Percentiles rank a stretch among this genome's conserved stretches.
Evolutionary conservation across 129 eudicot genomes (phyloP).

Genomic region (Deinandra increscens): DNA sequence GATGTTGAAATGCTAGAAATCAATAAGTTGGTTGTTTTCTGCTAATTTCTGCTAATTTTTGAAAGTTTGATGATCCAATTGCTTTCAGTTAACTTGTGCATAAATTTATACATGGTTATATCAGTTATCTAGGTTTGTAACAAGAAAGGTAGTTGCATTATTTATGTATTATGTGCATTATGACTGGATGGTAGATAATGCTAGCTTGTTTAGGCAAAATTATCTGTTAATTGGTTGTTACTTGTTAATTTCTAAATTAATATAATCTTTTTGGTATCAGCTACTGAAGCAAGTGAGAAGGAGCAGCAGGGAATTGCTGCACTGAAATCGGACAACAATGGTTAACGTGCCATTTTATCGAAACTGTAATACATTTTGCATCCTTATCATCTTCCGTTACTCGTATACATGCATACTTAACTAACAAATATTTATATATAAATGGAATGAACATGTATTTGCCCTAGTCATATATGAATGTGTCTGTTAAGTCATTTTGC

Average conservation of each 20-base stretch:
- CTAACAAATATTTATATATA: background rate
- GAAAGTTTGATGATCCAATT: no score
- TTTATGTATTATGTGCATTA: background rate
- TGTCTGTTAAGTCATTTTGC: background rate
- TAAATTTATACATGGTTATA: no score
- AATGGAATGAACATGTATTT: background rate
- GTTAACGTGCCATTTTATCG: conserved; percentile 34
- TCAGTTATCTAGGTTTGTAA: background rate
- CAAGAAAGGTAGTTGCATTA: background rate
- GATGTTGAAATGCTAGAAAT: no score
- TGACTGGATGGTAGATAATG: background rate
- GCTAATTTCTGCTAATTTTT: no score
- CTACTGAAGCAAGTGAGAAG: conserved; percentile 9
- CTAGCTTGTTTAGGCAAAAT: background rate
- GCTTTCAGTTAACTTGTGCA: no score
- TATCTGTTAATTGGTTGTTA: no score
- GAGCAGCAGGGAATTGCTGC: conserved; percentile 5
- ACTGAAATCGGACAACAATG: conserved; percentile 17
- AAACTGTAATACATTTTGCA: conserved; percentile 21
- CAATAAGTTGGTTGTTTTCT: no score
- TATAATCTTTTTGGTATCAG: background rate
- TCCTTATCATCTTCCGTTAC: background rate
- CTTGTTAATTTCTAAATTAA: no score
- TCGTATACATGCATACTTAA: background rate
- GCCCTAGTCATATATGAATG: no score